Evolutionary conservation across 2,329 filamentous ascomycete species (phyloP).

Genomic region (Tolypocladium amazonense): DNA sequence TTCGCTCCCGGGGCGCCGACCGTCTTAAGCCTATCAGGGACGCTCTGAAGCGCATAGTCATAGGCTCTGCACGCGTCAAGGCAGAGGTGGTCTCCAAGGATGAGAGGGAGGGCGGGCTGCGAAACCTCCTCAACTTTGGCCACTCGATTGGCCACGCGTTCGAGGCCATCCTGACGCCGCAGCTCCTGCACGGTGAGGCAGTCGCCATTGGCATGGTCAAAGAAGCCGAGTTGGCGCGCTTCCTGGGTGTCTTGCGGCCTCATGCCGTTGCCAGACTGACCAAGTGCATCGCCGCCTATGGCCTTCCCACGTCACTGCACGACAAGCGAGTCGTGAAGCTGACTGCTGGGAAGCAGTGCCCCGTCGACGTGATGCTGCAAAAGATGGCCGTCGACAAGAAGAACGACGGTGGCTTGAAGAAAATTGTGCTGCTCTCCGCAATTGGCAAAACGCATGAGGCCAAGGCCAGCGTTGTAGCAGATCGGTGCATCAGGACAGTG

Average conservation of each 20-base stretch:
- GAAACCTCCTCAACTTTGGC: conserved; percentile 93
- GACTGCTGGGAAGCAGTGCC: conserved; percentile 78
- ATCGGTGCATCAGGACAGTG: conserved; percentile 71
- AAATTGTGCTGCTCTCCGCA: conserved; percentile 82
- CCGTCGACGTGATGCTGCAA: conserved; percentile 71
- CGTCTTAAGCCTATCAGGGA: conserved; percentile 62
- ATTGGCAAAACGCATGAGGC: conserved; percentile 84
- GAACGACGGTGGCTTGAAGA: conserved; percentile 91
- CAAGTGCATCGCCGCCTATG: conserved; percentile 93
- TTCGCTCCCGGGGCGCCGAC: conserved; percentile 26
- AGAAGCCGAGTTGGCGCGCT: conserved; percentile 86
- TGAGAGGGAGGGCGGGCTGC: conserved; percentile 84
- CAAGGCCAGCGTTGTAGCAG: conserved; percentile 80
- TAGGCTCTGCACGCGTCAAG: conserved; percentile 88
- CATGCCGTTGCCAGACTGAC: conserved; percentile 80
- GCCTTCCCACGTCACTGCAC: conserved; percentile 71
- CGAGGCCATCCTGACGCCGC: conserved; percentile 89
- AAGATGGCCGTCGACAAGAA: conserved; percentile 99
- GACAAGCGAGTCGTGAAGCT: conserved; percentile 75
- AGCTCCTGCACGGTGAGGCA: conserved; percentile 89
- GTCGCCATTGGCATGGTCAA: conserved; percentile 98
- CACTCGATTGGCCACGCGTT: conserved; percentile 97
- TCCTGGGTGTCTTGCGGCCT: conserved; percentile 74
- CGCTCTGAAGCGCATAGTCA: conserved; percentile 67
- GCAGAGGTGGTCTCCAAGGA: conserved; percentile 89